These are phyloP conservation scores for Coleophoma cylindrospora DNA, from an alignment of 2,329 filamentous ascomycete species.

Conservation along the genomic window DNA sequence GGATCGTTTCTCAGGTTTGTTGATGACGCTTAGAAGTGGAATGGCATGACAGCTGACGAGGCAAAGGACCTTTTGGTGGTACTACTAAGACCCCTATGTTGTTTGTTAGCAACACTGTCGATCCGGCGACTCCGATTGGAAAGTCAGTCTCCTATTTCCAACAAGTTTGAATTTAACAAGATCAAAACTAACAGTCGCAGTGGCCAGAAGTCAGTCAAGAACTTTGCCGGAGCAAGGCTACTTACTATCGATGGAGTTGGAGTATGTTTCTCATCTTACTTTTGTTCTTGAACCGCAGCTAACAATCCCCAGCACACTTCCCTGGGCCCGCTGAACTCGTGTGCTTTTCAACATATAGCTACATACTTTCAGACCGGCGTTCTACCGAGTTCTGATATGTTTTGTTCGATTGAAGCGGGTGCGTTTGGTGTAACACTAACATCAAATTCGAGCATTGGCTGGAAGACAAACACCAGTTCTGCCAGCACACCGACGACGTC, in stretches of 20 bases:
- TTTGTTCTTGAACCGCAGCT: too few species aligned
- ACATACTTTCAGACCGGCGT: conserved; percentile 31
- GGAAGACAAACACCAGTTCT: too few species aligned
- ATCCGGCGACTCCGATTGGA: conserved; percentile 25
- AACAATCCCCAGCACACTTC: conserved; percentile 34
- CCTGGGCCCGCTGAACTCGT: conserved; percentile 23
- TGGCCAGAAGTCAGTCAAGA: conserved; percentile 10
- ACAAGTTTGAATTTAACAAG: not conserved
- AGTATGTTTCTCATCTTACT: conserved; percentile 28
- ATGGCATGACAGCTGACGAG: not conserved
- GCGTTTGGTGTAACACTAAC: conserved; percentile 35
- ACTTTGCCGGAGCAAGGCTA: conserved; percentile 36
- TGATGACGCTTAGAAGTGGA: not conserved
- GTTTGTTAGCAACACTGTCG: conserved; percentile 26
- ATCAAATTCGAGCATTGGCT: not conserved
- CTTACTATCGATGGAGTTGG: conserved; percentile 43
- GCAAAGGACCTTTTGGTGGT: conserved; percentile 20
- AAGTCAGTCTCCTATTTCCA: not conserved
- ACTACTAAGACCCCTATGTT: conserved; percentile 25
- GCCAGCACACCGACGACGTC: too few species aligned
- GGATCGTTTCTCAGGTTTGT: conserved; percentile 1
- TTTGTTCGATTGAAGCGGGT: conserved; percentile 38
- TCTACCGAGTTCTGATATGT: conserved; percentile 35
- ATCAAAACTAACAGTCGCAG: conserved; percentile 18
- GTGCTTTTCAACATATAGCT: conserved; percentile 24